Evolutionary conservation across 2,329 filamentous ascomycete genomes (phyloP).

Genomic region (Colletotrichum tropicale): DNA sequence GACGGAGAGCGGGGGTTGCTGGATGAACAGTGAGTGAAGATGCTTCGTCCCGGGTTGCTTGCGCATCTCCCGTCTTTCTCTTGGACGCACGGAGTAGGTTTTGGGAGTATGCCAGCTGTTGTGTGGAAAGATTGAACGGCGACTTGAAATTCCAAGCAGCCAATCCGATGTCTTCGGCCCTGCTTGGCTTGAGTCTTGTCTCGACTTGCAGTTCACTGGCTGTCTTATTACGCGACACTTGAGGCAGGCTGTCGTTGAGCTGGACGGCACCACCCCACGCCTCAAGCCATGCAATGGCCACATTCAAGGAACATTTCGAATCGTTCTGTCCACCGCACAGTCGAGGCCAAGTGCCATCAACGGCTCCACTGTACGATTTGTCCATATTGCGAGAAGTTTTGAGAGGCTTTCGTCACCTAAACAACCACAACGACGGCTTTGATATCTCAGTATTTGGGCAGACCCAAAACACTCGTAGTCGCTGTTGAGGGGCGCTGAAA

Average conservation of each 20-base stretch:
- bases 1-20: slow-evolving; percentile 5
- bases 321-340: background rate
- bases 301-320: background rate
- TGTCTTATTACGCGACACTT: background rate
- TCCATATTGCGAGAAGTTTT: background rate
- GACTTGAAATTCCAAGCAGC: background rate
- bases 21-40: background rate
- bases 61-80: background rate
- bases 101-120: background rate
- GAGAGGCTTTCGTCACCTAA: background rate
- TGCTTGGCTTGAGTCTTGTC: background rate
- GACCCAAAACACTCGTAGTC: background rate
- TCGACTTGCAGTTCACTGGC: background rate
- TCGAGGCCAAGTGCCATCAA: background rate
- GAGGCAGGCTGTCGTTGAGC: background rate
- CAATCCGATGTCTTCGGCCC: background rate
- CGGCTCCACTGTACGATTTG: background rate
- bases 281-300: background rate
- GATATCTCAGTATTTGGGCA: background rate
- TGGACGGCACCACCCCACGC: background rate
- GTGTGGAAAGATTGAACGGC: background rate
- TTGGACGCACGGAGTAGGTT: background rate
- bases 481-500: background rate
- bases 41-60: background rate
- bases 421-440: background rate